Evolutionary conservation across 176 grass and related monocot species (phyloP).

Genomic region (Cenchrus fungigraminus): DNA sequence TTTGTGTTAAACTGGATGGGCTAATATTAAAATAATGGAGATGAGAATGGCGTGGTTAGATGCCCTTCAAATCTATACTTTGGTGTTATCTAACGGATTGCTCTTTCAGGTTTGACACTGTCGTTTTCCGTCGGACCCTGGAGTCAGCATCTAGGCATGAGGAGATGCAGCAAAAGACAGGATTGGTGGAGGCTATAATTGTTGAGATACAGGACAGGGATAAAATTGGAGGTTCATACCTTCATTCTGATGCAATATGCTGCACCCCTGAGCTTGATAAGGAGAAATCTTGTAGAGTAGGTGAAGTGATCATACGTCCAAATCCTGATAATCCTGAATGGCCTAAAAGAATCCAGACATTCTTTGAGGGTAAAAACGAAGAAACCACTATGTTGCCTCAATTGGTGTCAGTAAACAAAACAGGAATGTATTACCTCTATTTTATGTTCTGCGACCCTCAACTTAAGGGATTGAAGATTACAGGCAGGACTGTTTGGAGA

Average conservation of each 20-base stretch:
- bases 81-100: slow-evolving; percentile 22
- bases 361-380: slow-evolving; percentile 77
- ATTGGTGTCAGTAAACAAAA: slow-evolving; percentile 70
- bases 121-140: slow-evolving; percentile 73
- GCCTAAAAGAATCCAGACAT: slow-evolving; percentile 93
- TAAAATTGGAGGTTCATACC: slow-evolving; percentile 89
- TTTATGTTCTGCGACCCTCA: slow-evolving; percentile 99
- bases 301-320: slow-evolving; percentile 92
- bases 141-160: slow-evolving; percentile 67
- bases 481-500: slow-evolving; percentile 92
- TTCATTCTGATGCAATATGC: slow-evolving; percentile 91
- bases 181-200: slow-evolving; percentile 93
- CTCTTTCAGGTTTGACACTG: slow-evolving; percentile 84
- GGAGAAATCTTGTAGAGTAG: slow-evolving; percentile 72
- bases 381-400: slow-evolving; percentile 73
- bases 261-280: slow-evolving; percentile 79
- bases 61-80: slow-evolving; percentile 11
- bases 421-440: slow-evolving; percentile 99
- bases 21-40: background rate
- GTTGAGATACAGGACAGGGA: slow-evolving; percentile 95
- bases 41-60: background rate
- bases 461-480: slow-evolving; percentile 76
- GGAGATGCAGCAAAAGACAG: slow-evolving; percentile 94
- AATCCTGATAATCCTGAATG: slow-evolving; percentile 82
- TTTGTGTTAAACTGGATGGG: slow-evolving; percentile 8